These are phyloP conservation scores for Zymoseptoria passerinii DNA, from an alignment of 2,329 filamentous ascomycete genomes.

Conservation along the genomic window DNA sequence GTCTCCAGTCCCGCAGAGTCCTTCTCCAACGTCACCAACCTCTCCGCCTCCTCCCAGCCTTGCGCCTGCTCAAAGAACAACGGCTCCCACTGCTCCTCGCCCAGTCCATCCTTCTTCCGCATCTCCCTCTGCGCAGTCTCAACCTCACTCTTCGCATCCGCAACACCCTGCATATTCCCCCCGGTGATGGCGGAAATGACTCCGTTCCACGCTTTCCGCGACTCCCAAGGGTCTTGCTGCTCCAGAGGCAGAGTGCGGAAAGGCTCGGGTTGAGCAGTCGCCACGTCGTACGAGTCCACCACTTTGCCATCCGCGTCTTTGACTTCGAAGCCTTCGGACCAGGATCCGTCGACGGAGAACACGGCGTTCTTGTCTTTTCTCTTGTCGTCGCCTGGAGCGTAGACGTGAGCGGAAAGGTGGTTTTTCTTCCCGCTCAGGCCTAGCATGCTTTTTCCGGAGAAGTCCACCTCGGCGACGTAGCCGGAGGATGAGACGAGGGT, in stretches of 20 bases:
- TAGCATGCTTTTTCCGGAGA: slow-evolving; percentile 36
- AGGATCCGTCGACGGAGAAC: slow-evolving; percentile 35
- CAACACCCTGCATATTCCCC: slow-evolving; percentile 37
- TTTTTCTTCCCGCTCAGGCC: slow-evolving; percentile 36
- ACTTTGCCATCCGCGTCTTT: slow-evolving; percentile 29
- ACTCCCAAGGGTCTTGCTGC: slow-evolving; percentile 40
- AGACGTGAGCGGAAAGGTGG: slow-evolving; percentile 33
- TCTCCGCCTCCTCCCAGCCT: slow-evolving; percentile 22
- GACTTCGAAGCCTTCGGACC: slow-evolving; percentile 35
- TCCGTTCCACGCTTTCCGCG: slow-evolving; percentile 36
- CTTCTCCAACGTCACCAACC: slow-evolving; percentile 21
- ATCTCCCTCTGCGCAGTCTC: slow-evolving; percentile 34
- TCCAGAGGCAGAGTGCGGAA: slow-evolving; percentile 25
- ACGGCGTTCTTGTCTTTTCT: slow-evolving; percentile 19
- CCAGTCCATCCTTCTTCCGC: slow-evolving; percentile 32
- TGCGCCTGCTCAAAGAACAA: slow-evolving; percentile 35
- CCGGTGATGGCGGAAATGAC: slow-evolving; percentile 33
- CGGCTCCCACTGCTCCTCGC: slow-evolving; percentile 31
- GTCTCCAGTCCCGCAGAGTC: slow-evolving; percentile 41
- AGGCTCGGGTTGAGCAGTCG: slow-evolving; percentile 14
- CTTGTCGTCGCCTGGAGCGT: slow-evolving; percentile 24
- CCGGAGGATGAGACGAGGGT: slow-evolving; percentile 36
- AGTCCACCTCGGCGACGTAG: slow-evolving; percentile 36
- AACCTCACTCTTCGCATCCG: slow-evolving; percentile 24
- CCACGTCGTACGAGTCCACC: slow-evolving; percentile 31